Base-by-base conservation (phyloP, 2,329 filamentous ascomycete species). In the Tolypocladium paradoxum region DNA sequence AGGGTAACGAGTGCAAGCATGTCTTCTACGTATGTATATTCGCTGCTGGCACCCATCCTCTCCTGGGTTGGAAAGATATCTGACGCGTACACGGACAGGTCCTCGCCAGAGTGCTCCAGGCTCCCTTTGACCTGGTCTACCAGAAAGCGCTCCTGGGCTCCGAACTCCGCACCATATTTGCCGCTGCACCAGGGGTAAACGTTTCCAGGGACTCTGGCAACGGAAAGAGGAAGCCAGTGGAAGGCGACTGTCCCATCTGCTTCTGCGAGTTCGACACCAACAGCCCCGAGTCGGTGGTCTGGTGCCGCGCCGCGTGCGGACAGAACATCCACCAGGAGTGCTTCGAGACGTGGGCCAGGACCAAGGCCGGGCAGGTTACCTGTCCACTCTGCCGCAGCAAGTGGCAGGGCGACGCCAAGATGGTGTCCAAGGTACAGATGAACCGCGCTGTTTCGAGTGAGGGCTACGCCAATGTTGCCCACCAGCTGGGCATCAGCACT, bases 1-100 rank as follows among this genome's bases (percentile, higher is more conserved):
- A 72, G 35, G 78, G 79, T 0, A 74, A 79, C 34, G 79, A 83
- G 56, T 85, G 83, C 75, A 87, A 87, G 61, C 84, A 87, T 58
- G 69, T 83, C 29, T 56, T 85, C 45, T 87, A 82, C 60, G 78
- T 78, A 60, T 40, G 69, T 31, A 31, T 6, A 31, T 29, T 20
- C 24, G 4, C 43, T 14, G 16, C 40, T 11, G 8, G 14, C 2
- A 7, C 18, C 31, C 34, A 18, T 7, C 34, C 43, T 7, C 2
- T 2, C 5, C 18, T 6, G 9, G 9, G 24, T 12, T 29, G 18
- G 27, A 20, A 29, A 33, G 27, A 2, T 18, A 4, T 33, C 18
- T 47, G 43, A 47, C 27, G 9, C 9, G 6, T 6, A 14, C 16
- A 33, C 27, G 18, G 24, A 0, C 37, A 78, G 75, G 73, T 84